These are phyloP conservation scores for Lunasporangiospora selenospora DNA, from an alignment of 192 early-diverging fungal genomes.

Conservation along the genomic window DNA sequence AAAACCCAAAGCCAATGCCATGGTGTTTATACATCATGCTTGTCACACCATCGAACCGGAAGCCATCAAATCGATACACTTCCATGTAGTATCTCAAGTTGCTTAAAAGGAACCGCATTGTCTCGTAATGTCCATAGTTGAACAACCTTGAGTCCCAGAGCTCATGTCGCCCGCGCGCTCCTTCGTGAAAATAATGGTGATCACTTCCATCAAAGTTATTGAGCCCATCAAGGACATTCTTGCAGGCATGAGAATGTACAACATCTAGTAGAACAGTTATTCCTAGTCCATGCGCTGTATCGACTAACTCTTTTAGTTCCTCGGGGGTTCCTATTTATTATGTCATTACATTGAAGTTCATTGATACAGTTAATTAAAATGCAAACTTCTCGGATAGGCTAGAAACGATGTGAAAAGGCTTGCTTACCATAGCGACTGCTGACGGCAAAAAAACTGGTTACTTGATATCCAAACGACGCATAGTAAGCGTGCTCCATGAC, in stretches of 20 bases:
- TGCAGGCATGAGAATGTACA: constrained; percentile 94
- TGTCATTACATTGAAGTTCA: too few species aligned
- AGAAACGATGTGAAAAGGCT: too few species aligned
- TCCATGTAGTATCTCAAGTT: constrained; percentile 93
- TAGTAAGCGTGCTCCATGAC: constrained; percentile 99
- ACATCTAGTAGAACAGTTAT: constrained; percentile 89
- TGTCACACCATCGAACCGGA: constrained; percentile 97
- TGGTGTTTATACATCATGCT: constrained; percentile 95
- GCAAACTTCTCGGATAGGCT: too few species aligned
- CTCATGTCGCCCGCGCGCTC: constrained; percentile 81
- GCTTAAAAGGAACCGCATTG: constrained; percentile 89
- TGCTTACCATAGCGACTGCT: constrained; percentile 80
- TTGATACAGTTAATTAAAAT: too few species aligned
- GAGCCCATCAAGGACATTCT: constrained; percentile 92
- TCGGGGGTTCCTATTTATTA: constrained; percentile 72
- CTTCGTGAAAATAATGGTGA: constrained; percentile 94
- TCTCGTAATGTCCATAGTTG: constrained; percentile 93
- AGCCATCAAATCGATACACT: constrained; percentile 92
- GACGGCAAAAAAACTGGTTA: constrained; percentile 93
- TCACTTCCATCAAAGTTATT: constrained; percentile 95
- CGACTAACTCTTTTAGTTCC: constrained; percentile 89
- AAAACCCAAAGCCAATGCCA: constrained; percentile 90
- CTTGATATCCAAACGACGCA: constrained; percentile 96
- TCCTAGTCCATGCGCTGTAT: constrained; percentile 87
- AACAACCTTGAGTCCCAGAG: constrained; percentile 94